Evolutionary conservation across 2,329 filamentous ascomycete genomes (phyloP).

Genomic region (Ceratocystis variospora): DNA sequence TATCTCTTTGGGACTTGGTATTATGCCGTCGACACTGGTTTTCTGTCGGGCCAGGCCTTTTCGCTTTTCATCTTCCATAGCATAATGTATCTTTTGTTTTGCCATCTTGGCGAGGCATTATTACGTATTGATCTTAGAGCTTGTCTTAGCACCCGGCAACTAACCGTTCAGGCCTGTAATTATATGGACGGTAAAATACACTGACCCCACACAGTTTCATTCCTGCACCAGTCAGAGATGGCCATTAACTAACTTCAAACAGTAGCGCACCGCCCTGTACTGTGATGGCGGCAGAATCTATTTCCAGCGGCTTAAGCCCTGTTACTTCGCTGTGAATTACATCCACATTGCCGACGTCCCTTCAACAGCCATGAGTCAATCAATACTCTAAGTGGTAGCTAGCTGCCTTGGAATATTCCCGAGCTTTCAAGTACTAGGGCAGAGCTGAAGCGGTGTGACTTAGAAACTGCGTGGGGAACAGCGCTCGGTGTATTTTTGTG

Average conservation of each 20-base stretch:
- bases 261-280: background rate
- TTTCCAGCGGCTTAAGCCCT: background rate
- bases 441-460: background rate
- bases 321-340: background rate
- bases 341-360: background rate
- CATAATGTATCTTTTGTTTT: background rate
- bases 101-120: background rate
- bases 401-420: background rate
- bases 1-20: constrained; percentile 1
- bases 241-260: too few relatives aligned
- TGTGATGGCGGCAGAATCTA: background rate
- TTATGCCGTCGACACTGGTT: background rate
- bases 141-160: background rate
- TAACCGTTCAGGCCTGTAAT: background rate
- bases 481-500: background rate
- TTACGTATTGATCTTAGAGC: background rate
- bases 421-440: background rate
- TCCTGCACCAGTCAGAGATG: too few relatives aligned
- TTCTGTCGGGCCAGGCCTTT: constrained; percentile 3
- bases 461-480: background rate
- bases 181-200: background rate
- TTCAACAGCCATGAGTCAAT: background rate
- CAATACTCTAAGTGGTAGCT: background rate
- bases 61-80: background rate
- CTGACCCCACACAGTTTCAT: too few relatives aligned